Evolutionary conservation across 805 yeast species (phyloP).

Genomic region (Candida berthetii): DNA sequence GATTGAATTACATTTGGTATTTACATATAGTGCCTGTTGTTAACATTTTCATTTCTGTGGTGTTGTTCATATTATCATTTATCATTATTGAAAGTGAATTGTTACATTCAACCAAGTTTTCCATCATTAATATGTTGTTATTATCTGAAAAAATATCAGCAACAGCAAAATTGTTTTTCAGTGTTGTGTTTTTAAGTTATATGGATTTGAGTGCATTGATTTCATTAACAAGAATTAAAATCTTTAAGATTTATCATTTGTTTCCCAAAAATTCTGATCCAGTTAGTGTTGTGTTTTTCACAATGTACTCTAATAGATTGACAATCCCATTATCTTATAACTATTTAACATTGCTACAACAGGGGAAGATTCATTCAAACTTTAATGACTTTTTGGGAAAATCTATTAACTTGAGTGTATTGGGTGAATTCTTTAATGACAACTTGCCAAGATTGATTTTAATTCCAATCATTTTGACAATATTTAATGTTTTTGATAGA

Average conservation of each 20-base stretch:
- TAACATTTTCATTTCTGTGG: slow-evolving; percentile 35
- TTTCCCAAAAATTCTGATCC: slow-evolving; percentile 69
- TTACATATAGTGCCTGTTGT: slow-evolving; percentile 39
- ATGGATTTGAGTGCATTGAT: slow-evolving; percentile 66
- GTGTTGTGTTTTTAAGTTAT: slow-evolving; percentile 42
- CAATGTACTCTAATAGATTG: slow-evolving; percentile 74
- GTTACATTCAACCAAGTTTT: slow-evolving; percentile 60
- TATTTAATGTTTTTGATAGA: slow-evolving; percentile 62
- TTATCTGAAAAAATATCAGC: slow-evolving; percentile 21
- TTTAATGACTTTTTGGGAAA: slow-evolving; percentile 74
- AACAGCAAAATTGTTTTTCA: slow-evolving; percentile 28
- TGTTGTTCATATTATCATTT: slow-evolving; percentile 39
- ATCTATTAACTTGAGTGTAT: slow-evolving; percentile 67
- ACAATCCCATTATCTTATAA: slow-evolving; percentile 81
- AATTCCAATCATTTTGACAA: slow-evolving; percentile 61
- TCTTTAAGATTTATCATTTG: slow-evolving; percentile 73
- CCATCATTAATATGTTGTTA: slow-evolving; percentile 50
- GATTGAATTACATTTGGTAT: slow-evolving; percentile 32
- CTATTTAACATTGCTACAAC: slow-evolving; percentile 54
- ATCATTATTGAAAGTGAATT: slow-evolving; percentile 68
- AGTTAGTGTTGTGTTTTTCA: slow-evolving; percentile 68
- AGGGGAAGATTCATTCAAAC: slow-evolving; percentile 38
- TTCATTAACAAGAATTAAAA: slow-evolving; percentile 58
- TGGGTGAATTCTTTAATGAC: slow-evolving; percentile 66
- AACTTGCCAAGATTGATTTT: slow-evolving; percentile 71